Percentiles rank a stretch among this genome's conserved stretches.
Evolutionary conservation across 2,329 filamentous ascomycete genomes (phyloP).

Genomic region (Xylaria sp.): DNA sequence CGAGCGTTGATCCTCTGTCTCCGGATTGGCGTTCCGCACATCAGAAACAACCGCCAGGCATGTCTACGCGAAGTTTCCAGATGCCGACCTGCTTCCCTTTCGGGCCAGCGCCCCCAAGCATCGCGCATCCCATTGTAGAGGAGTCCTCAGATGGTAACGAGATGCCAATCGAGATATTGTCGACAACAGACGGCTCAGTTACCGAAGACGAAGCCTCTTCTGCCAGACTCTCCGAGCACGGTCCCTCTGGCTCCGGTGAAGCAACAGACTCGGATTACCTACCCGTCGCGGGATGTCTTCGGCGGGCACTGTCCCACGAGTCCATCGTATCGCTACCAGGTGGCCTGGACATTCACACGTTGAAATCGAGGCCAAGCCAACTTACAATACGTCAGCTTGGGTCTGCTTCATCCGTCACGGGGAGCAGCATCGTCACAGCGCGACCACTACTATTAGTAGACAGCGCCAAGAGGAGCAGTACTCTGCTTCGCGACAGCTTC

Average conservation of each 20-base stretch:
- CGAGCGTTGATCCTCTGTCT: slow-evolving; percentile 75
- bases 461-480: slow-evolving; percentile 62
- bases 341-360: slow-evolving; percentile 89
- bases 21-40: slow-evolving; percentile 65
- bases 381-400: slow-evolving; percentile 69
- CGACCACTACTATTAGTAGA: slow-evolving; percentile 65
- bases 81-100: slow-evolving; percentile 45
- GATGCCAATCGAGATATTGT: slow-evolving; percentile 47
- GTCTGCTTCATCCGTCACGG: slow-evolving; percentile 64
- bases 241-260: slow-evolving; percentile 42
- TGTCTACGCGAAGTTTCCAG: slow-evolving; percentile 63
- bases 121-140: slow-evolving; percentile 45
- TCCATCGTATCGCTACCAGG: slow-evolving; percentile 88
- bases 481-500: slow-evolving; percentile 66
- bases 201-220: slow-evolving; percentile 47
- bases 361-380: slow-evolving; percentile 80
- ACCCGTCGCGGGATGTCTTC: slow-evolving; percentile 62
- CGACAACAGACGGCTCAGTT: slow-evolving; percentile 52
- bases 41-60: slow-evolving; percentile 66
- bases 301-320: slow-evolving; percentile 81
- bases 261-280: slow-evolving; percentile 50
- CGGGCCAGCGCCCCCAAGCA: slow-evolving; percentile 37
- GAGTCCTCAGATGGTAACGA: slow-evolving; percentile 50
- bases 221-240: slow-evolving; percentile 45
- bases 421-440: slow-evolving; percentile 69